A percentile compares a stretch with the other conserved stretches of the same genome.
Conservation (phyloP, 2,329 filamentous ascomycete species). For the Alternaria sp. region DNA sequence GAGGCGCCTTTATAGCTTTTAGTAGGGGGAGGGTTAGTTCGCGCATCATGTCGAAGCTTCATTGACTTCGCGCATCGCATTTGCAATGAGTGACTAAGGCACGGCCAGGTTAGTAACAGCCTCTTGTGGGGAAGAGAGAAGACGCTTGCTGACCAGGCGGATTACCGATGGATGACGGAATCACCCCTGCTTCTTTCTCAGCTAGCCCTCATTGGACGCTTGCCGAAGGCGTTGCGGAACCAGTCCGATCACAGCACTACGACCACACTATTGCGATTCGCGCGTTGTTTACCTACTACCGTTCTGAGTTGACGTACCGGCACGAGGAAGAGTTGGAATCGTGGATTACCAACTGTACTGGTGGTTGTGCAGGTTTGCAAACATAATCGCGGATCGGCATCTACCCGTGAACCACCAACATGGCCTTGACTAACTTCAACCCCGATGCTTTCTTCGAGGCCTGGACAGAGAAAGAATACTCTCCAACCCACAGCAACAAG, state of each 20-base stretch:
- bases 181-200: conserved; percentile 17
- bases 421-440: conserved; percentile 49
- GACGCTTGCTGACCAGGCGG: conserved; percentile 7
- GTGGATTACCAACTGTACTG: background rate
- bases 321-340: background rate
- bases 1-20: conserved; percentile 36
- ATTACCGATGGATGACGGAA: conserved; percentile 44
- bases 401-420: conserved; percentile 6
- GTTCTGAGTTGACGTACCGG: conserved; percentile 2
- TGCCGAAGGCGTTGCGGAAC: conserved; percentile 15
- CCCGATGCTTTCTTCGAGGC: conserved; percentile 54
- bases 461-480: conserved; percentile 50
- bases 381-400: background rate
- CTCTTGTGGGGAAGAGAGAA: conserved; percentile 1
- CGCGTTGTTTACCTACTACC: conserved; percentile 7
- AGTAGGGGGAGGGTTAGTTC: conserved; percentile 26
- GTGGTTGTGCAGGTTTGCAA: background rate
- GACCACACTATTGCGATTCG: background rate
- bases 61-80: conserved; percentile 27
- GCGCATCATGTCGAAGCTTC: conserved; percentile 31
- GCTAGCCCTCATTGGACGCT: conserved; percentile 32
- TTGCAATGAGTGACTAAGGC: conserved; percentile 46
- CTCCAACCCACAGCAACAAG: conserved; percentile 29
- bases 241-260: background rate
- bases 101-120: conserved; percentile 18